These are phyloP conservation scores for Psilocybe sp. DNA, from an alignment of 768 basidiomycete genomes.

Conservation along the genomic window DNA sequence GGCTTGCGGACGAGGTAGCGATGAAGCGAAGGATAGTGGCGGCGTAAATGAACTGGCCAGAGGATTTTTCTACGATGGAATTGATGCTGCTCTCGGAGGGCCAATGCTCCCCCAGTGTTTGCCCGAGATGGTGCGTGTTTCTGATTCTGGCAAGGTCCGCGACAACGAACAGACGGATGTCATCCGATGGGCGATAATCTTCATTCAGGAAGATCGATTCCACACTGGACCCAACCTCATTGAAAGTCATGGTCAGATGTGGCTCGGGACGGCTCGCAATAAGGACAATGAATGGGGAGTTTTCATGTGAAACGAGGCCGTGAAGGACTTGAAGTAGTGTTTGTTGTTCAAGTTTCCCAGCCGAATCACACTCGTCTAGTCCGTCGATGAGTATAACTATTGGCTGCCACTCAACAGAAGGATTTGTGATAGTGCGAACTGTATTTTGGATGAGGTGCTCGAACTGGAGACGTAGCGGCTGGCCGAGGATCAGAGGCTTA, in stretches of 20 bases:
- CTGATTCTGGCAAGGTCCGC: not conserved
- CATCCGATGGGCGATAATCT: not conserved
- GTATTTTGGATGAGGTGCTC: not conserved
- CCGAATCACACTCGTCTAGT: not conserved
- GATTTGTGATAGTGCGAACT: not conserved
- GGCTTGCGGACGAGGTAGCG: too few species aligned
- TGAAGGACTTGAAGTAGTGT: not conserved
- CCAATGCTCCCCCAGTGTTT: not conserved
- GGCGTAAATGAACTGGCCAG: slow-evolving; percentile 4
- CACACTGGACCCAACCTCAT: not conserved
- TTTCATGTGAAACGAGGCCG: not conserved
- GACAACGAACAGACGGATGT: not conserved
- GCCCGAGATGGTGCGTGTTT: not conserved
- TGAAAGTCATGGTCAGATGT: not conserved
- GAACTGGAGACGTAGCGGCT: not conserved
- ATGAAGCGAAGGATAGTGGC: too few species aligned
- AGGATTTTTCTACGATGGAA: not conserved
- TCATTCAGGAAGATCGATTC: not conserved
- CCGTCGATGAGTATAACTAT: not conserved
- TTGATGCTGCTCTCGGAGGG: not conserved
- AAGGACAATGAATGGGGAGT: not conserved
- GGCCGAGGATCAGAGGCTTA: not conserved
- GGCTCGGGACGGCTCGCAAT: not conserved
- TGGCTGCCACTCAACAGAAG: not conserved
- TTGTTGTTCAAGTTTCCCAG: not conserved